These are phyloP conservation scores for Vigna radiata DNA, from an alignment of 306 rosid genomes.

Conservation along the genomic window DNA sequence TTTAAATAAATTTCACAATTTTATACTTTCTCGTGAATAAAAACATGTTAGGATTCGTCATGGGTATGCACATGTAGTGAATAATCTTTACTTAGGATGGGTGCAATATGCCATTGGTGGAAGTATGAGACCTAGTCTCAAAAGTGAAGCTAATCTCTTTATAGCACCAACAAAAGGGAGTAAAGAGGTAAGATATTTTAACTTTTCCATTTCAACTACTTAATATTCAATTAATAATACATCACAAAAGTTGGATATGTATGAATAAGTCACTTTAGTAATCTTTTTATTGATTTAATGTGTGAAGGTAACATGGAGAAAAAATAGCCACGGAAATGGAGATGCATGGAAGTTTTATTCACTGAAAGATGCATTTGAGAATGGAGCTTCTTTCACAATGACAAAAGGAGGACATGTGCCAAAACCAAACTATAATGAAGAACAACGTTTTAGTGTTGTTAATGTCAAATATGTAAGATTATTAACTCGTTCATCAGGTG, in stretches of 20 bases:
- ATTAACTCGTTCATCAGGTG: constrained; percentile 43
- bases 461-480: constrained; percentile 44
- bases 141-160: constrained; percentile 58
- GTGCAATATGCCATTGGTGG: constrained; percentile 54
- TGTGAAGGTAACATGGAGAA: constrained; percentile 53
- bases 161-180: constrained; percentile 52
- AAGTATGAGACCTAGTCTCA: constrained; percentile 53
- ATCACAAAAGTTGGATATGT: neutral
- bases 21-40: neutral
- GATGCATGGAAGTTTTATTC: constrained; percentile 50
- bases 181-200: constrained; percentile 45
- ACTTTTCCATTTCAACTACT: neutral
- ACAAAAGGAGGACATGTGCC: constrained; percentile 35
- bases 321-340: constrained; percentile 7
- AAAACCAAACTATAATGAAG: constrained; percentile 37
- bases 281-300: neutral
- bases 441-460: constrained; percentile 41
- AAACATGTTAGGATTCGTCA: constrained; percentile 38
- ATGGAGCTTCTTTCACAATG: constrained; percentile 45
- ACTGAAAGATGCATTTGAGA: constrained; percentile 49
- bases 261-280: neutral
- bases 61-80: constrained; percentile 57
- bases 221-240: neutral
- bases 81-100: constrained; percentile 53
- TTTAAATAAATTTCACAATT: neutral